These are phyloP conservation scores for Penicillium coffeae DNA, from an alignment of 495 filamentous ascomycete genomes.

Conservation along the genomic window DNA sequence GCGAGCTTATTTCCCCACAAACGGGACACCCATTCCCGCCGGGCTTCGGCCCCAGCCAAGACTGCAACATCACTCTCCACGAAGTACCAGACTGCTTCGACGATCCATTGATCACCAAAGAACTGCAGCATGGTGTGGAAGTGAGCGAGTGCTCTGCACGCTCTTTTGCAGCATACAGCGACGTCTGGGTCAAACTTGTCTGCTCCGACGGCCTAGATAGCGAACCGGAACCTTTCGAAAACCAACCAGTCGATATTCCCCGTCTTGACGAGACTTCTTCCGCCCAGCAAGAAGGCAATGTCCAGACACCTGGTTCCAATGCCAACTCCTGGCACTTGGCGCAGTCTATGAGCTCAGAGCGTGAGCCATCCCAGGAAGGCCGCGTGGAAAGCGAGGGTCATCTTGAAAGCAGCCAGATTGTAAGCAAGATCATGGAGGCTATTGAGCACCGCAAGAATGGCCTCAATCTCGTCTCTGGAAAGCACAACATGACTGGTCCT, in stretches of 20 bases:
- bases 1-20: constrained; percentile 20
- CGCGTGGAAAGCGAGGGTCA: constrained; percentile 25
- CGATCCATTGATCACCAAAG: constrained; percentile 24
- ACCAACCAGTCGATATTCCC: constrained; percentile 8
- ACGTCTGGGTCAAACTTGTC: constrained; percentile 34
- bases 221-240: not conserved
- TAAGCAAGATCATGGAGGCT: constrained; percentile 19
- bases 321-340: constrained; percentile 18
- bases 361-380: constrained; percentile 15
- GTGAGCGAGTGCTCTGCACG: constrained; percentile 27
- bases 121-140: constrained; percentile 20
- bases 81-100: constrained; percentile 36
- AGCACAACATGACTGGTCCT: constrained; percentile 12
- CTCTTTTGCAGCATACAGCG: constrained; percentile 23
- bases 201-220: constrained; percentile 14
- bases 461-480: constrained; percentile 13
- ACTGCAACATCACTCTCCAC: constrained; percentile 36
- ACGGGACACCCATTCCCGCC: constrained; percentile 12
- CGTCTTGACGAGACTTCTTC: constrained; percentile 12
- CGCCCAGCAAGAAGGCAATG: constrained; percentile 5
- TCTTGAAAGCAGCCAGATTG: constrained; percentile 16
- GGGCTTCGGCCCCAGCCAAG: constrained; percentile 4
- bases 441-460: constrained; percentile 13
- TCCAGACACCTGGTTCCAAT: constrained; percentile 26
- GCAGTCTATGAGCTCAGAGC: constrained; percentile 11